Conservation (phyloP, 73 alveolate species). For the Paramecium sexaurelia region DNA sequence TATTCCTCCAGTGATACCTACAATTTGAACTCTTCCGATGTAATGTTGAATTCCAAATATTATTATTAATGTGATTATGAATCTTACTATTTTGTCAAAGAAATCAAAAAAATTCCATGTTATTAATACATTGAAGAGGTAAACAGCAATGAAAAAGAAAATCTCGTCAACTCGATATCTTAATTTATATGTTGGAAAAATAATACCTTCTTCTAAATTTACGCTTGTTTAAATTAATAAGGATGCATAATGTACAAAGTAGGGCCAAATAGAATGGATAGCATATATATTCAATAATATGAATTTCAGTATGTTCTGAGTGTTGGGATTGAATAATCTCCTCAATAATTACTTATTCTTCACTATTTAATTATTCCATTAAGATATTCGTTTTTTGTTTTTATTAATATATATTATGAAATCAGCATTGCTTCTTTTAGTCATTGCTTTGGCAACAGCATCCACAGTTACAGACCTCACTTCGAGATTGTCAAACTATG, state of each 20-base stretch:
- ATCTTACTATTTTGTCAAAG: constrained; percentile 16
- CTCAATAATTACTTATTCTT: constrained; percentile 1
- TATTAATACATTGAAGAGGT: constrained; percentile 9
- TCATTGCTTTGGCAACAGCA: constrained; percentile 24
- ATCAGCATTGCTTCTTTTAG: constrained; percentile 36
- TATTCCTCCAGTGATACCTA: constrained; percentile 80
- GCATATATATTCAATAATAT: constrained; percentile 29
- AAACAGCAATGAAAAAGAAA: constrained; percentile 6
- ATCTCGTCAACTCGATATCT: constrained; percentile 57
- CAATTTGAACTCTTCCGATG: constrained; percentile 39
- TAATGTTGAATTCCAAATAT: constrained; percentile 48
- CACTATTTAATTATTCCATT: constrained; percentile 8
- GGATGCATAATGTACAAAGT: not conserved
- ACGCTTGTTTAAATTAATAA: constrained; percentile 15
- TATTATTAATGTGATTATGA: not conserved
- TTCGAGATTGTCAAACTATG: not conserved
- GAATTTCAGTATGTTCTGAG: constrained; percentile 37
- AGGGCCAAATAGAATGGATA: constrained; percentile 34
- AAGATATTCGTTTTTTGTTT: constrained; percentile 37
- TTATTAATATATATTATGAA: constrained; percentile 30
- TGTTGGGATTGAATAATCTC: not conserved
- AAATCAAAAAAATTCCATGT: constrained; percentile 58
- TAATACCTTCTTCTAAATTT: constrained; percentile 58
- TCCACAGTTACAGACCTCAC: constrained; percentile 11
- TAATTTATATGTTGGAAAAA: not conserved